These are phyloP conservation scores for Elymus sibiricus DNA, from an alignment of 176 grass and related monocot species.

Conservation along the genomic window DNA sequence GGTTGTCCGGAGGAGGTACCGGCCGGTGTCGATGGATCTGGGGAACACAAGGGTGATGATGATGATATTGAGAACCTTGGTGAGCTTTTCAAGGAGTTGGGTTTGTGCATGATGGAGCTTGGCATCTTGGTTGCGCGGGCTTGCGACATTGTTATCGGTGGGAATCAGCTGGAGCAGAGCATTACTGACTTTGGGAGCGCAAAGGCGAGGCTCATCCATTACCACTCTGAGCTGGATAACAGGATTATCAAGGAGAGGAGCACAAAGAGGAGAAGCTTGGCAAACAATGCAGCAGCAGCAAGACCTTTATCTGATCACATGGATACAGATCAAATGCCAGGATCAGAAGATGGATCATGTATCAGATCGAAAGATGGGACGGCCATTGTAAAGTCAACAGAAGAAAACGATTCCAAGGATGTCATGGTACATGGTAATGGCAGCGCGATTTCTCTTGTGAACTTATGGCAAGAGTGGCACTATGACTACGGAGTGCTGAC, in stretches of 20 bases:
- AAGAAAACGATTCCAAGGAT: conserved; percentile 2
- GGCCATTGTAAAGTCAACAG: background rate
- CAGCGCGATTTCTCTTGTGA: background rate
- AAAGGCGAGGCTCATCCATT: conserved; percentile 89
- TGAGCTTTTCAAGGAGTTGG: conserved; percentile 47
- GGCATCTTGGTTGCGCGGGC: conserved; percentile 62
- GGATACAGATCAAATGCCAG: background rate
- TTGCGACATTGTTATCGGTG: conserved; percentile 59
- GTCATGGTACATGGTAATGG: background rate
- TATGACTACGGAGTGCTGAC: conserved; percentile 88
- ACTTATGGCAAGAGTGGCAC: conserved; percentile 98
- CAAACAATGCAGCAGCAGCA: conserved; percentile 3
- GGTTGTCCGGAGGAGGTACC: background rate
- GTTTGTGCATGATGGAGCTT: conserved; percentile 82
- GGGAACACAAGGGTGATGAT: background rate
- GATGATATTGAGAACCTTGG: conserved; percentile 51
- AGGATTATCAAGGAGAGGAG: conserved; percentile 46
- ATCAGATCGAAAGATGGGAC: background rate
- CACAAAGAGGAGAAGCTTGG: conserved; percentile 8
- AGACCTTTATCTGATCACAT: background rate
- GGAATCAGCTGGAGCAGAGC: conserved; percentile 59
- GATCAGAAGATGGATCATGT: background rate
- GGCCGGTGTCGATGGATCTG: background rate
- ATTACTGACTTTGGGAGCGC: conserved; percentile 61
- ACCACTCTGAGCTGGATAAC: conserved; percentile 71